Conservation (phyloP, 1,284 basidiomycete genomes). For the Boletus semigastroideus region DNA sequence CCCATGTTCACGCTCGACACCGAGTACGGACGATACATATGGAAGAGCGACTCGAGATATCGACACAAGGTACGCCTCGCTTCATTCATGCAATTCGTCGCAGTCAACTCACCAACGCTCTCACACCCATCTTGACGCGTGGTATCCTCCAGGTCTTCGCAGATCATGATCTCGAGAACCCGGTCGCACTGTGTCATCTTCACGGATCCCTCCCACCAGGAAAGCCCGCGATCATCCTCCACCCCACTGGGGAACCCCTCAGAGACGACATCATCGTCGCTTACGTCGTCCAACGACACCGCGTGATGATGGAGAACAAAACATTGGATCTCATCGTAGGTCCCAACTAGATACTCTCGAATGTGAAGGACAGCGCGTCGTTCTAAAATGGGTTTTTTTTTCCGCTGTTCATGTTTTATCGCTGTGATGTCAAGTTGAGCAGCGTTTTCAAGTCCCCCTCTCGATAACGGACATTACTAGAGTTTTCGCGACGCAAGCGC, state of each 20-base stretch:
- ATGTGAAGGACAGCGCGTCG: neutral
- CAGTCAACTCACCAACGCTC: neutral
- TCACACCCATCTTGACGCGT: neutral
- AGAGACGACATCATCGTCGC: conserved; percentile 31
- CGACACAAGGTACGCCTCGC: conserved; percentile 20
- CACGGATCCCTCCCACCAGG: conserved; percentile 1
- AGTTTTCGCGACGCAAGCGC: too few species aligned
- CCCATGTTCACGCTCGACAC: conserved; percentile 24
- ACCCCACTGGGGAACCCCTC: conserved; percentile 24
- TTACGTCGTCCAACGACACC: conserved; percentile 30
- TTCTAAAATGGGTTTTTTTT: neutral
- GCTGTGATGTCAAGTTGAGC: too few species aligned
- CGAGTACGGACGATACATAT: conserved; percentile 23
- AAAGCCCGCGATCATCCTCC: conserved; percentile 25
- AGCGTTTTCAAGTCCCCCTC: too few species aligned
- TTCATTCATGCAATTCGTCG: neutral
- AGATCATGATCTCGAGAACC: conserved; percentile 23
- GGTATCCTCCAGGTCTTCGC: conserved; percentile 20
- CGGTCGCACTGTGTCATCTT: conserved; percentile 25
- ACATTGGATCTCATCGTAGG: conserved; percentile 29
- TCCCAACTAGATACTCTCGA: conserved; percentile 4
- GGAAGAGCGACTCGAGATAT: conserved; percentile 24
- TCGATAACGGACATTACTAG: too few species aligned
- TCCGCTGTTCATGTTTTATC: neutral
- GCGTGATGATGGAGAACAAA: conserved; percentile 22